Evolutionary conservation across 2,329 filamentous ascomycete species (phyloP), one percentile per base, ranked within the genome.

Genomic region (Alternaria metachromatica): DNA sequence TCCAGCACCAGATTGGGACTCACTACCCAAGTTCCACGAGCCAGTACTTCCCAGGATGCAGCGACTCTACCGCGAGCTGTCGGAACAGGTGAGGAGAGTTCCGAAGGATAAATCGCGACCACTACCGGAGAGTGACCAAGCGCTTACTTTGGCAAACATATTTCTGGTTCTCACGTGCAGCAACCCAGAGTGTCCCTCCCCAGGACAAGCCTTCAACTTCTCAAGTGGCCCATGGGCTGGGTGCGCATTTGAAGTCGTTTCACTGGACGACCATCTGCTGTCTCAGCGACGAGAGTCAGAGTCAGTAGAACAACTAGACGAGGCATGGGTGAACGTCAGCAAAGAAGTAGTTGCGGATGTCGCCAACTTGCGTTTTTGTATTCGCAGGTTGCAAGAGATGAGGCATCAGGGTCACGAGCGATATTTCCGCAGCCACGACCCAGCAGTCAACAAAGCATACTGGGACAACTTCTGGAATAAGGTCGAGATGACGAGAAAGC

Each of bases 401-500:
- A 23, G 12, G 21, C 20, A 20, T 23, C 21, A 4, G 18, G 43
- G 43, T 5, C 43, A 45, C 20, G 21, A 23, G 21, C 13, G 8
- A 3, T 23, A 45, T 45, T 11, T 30, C 2, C 25, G n/a, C 11
- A 11, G n/a, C 30, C n/a, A 50, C 8, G 10, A 51, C 5, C 12
- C 10, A 3, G 28, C 48, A 15, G 48, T 18, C n/a, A 30, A 49
- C 23, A 18, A 25, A 5, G 48, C 30, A 6, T 51, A 51, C 26
- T 51, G 48, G 48, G 68, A 89, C 26, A 11, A 28, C 26, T 28
- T 28, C 26, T 28, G 4, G 3, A 9, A 9, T 9, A 28, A 9
- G 9, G 26, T 28, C 11, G 26, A 3, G 11, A 3, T 10, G 23
- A 33, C 46, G 13, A 18, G 45, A 23, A 28, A 9, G 15, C 13